These are phyloP conservation scores for Plasmopara viticola DNA, from an alignment of 352 stramenopile genomes.

Conservation along the genomic window DNA sequence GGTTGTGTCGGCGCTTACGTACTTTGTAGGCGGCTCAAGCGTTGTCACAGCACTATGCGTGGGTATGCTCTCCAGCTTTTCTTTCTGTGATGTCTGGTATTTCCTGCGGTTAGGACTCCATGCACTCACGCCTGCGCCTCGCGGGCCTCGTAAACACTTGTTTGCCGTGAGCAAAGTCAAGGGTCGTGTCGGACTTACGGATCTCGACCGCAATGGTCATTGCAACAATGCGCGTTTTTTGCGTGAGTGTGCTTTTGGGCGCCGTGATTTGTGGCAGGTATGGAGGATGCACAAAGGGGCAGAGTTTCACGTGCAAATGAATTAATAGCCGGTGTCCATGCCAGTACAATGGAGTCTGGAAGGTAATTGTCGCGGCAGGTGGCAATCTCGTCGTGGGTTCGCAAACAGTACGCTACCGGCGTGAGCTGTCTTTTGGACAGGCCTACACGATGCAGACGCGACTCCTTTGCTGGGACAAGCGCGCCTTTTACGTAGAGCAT, in stretches of 20 bases:
- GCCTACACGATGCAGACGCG: slow-evolving; percentile 66
- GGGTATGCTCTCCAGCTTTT: slow-evolving; percentile 47
- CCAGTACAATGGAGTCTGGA: slow-evolving; percentile 72
- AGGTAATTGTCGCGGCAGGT: slow-evolving; percentile 35
- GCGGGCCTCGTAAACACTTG: slow-evolving; percentile 31
- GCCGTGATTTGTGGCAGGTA: slow-evolving; percentile 80
- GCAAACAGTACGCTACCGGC: slow-evolving; percentile 76
- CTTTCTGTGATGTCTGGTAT: slow-evolving; percentile 75
- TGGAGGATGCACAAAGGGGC: not conserved
- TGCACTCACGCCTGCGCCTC: slow-evolving; percentile 12
- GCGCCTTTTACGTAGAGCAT: slow-evolving; percentile 84
- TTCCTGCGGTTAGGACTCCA: slow-evolving; percentile 54
- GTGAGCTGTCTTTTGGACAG: slow-evolving; percentile 68
- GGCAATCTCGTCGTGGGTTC: slow-evolving; percentile 80
- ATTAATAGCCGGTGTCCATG: not conserved
- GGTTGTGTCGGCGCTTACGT: slow-evolving; percentile 26
- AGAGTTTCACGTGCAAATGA: not conserved
- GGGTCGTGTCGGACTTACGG: slow-evolving; percentile 43
- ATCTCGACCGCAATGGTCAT: slow-evolving; percentile 83
- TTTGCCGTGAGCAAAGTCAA: slow-evolving; percentile 45
- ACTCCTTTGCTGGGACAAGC: slow-evolving; percentile 72
- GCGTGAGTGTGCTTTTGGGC: slow-evolving; percentile 77
- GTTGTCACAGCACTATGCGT: slow-evolving; percentile 22
- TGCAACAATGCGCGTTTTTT: slow-evolving; percentile 83
- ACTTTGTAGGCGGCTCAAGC: slow-evolving; percentile 19